Conservation (phyloP, 257 asterid genomes). For the Dorcoceras hygrometricum region DNA sequence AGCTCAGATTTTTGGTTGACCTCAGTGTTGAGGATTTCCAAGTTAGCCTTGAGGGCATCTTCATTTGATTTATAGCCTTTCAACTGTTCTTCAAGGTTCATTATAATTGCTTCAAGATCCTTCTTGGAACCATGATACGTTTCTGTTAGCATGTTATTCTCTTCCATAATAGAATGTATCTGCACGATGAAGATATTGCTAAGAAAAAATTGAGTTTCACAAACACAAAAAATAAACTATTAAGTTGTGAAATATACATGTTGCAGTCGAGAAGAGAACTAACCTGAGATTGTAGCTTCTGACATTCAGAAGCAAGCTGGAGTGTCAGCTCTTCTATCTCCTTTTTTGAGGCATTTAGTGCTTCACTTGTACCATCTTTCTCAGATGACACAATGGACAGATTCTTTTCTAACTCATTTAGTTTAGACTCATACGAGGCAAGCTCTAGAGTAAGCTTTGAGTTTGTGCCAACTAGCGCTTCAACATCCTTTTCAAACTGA, state of each 20-base stretch:
- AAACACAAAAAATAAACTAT: constrained; percentile 8
- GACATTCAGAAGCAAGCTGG: constrained; percentile 57
- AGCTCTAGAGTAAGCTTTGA: constrained; percentile 56
- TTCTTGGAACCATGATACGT: constrained; percentile 61
- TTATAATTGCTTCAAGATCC: constrained; percentile 64
- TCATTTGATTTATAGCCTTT: constrained; percentile 56
- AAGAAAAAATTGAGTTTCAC: constrained; percentile 5
- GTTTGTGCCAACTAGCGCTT: constrained; percentile 48
- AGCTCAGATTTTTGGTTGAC: constrained; percentile 46
- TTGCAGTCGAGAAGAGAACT: constrained; percentile 9
- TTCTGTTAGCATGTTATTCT: constrained; percentile 63
- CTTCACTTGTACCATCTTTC: constrained; percentile 43
- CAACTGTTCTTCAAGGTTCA: constrained; percentile 69
- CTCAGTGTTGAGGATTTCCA: constrained; percentile 52
- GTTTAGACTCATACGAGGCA: constrained; percentile 51
- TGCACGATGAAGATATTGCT: constrained; percentile 29
- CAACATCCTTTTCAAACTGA: constrained; percentile 49
- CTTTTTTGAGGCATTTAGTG: constrained; percentile 42
- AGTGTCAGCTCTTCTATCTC: constrained; percentile 56
- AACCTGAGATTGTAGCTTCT: constrained; percentile 81
- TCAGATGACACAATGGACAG: constrained; percentile 42
- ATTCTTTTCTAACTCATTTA: constrained; percentile 42
- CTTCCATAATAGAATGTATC: constrained; percentile 73
- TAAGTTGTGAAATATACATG: background rate
- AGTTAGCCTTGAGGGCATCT: constrained; percentile 52